These are phyloP conservation scores for Hura crepitans DNA, from an alignment of 441 rosid genomes.

Conservation along the genomic window DNA sequence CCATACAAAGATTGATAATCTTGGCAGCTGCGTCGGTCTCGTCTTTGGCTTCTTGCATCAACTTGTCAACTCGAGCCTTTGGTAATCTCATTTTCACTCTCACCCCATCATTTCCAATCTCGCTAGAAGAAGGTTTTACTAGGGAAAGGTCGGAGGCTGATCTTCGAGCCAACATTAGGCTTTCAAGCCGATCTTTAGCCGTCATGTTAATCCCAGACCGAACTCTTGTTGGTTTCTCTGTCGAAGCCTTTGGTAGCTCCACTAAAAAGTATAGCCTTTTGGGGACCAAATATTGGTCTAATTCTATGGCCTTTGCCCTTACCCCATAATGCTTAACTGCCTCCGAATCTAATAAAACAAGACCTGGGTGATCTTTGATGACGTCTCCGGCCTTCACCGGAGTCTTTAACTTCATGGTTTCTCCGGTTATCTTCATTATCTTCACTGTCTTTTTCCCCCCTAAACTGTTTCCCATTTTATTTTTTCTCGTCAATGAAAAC, in stretches of 20 bases:
- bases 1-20: conserved; percentile 53
- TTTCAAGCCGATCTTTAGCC: conserved; percentile 81
- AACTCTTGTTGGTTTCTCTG: conserved; percentile 58
- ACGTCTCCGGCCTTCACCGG: conserved; percentile 78
- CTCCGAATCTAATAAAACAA: conserved; percentile 72
- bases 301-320: conserved; percentile 66
- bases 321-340: conserved; percentile 73
- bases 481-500: no score
- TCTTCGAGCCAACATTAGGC: conserved; percentile 68
- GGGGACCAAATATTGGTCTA: conserved; percentile 49
- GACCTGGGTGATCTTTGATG: conserved; percentile 56
- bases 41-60: conserved; percentile 58
- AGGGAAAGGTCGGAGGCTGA: conserved; percentile 70
- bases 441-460: conserved; percentile 56
- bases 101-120: conserved; percentile 21
- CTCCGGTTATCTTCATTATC: conserved; percentile 82
- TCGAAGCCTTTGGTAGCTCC: conserved; percentile 49
- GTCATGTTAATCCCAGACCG: conserved; percentile 72
- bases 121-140: conserved; percentile 29
- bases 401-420: conserved; percentile 66
- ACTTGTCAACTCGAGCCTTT: conserved; percentile 56
- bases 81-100: conserved; percentile 67
- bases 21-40: conserved; percentile 62
- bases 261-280: conserved; percentile 79
- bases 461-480: conserved; percentile 70